Conservation (phyloP, 768 basidiomycete species). For the Pleurotus eryngii region DNA sequence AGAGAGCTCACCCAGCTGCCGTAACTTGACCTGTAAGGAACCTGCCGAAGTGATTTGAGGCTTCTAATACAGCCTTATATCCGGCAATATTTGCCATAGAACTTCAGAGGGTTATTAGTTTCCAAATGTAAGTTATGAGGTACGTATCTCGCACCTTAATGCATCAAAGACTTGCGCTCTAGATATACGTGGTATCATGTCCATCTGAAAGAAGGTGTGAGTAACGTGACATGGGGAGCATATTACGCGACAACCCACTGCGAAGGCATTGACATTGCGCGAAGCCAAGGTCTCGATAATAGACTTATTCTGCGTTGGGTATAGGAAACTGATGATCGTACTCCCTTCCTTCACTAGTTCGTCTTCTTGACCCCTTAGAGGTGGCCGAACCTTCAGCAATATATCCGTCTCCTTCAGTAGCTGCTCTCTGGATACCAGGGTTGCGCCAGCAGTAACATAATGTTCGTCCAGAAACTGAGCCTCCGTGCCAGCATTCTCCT, state of each 20-base stretch:
- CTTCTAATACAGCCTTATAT: conserved; percentile 89
- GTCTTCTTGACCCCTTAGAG: conserved; percentile 59
- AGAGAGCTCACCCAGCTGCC: conserved; percentile 72
- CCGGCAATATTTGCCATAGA: conserved; percentile 96
- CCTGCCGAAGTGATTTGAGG: conserved; percentile 85
- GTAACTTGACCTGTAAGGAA: conserved; percentile 91
- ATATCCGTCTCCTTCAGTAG: conserved; percentile 71
- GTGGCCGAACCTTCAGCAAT: conserved; percentile 83
- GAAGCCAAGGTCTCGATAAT: conserved; percentile 69
- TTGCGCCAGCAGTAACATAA: conserved; percentile 76
- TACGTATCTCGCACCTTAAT: conserved; percentile 51
- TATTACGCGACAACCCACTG: conserved; percentile 31
- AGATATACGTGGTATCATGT: conserved; percentile 88
- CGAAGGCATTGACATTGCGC: conserved; percentile 69
- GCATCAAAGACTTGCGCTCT: conserved; percentile 90
- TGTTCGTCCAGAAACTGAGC: conserved; percentile 83
- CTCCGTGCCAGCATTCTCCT: conserved; percentile 63
- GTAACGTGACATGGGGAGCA: not conserved
- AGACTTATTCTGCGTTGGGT: conserved; percentile 77
- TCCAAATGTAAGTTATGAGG: not conserved
- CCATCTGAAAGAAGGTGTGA: conserved; percentile 48
- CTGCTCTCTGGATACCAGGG: conserved; percentile 68
- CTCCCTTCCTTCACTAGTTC: conserved; percentile 65
- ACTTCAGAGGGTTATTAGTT: conserved; percentile 33
- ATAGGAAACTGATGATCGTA: conserved; percentile 81